Percentiles rank a stretch among this genome's conserved stretches.
Conservation (phyloP, 352 stramenopile species). For the Pythium oligandrum region DNA sequence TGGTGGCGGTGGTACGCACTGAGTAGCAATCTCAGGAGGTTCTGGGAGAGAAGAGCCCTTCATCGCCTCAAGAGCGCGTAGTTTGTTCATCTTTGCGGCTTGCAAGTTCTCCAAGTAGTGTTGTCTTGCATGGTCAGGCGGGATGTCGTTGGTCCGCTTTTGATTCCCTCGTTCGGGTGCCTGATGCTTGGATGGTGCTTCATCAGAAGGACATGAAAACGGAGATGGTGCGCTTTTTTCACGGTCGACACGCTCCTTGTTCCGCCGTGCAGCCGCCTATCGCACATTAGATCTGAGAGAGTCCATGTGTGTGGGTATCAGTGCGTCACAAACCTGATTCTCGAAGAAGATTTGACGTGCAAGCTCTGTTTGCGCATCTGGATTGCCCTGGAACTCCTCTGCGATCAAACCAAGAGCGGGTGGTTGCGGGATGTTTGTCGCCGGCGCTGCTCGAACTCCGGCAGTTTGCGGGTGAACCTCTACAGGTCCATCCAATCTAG, state of each 20-base stretch:
- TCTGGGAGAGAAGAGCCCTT: background rate
- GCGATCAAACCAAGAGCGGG: constrained; percentile 11
- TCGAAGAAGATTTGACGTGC: constrained; percentile 55
- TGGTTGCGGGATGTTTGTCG: constrained; percentile 6
- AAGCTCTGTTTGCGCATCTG: background rate
- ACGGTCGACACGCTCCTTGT: constrained; percentile 49
- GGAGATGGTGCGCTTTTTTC: constrained; percentile 22
- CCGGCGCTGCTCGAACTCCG: constrained; percentile 8
- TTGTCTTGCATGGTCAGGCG: constrained; percentile 6
- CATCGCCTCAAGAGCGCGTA: constrained; percentile 17
- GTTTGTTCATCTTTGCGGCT: constrained; percentile 23
- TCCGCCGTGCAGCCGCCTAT: constrained; percentile 44
- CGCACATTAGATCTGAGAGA: background rate
- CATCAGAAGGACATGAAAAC: background rate
- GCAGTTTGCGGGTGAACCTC: background rate
- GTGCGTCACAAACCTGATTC: constrained; percentile 37
- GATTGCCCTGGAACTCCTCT: background rate
- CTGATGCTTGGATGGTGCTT: background rate
- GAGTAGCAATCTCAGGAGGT: background rate
- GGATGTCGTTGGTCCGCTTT: background rate
- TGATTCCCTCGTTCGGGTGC: background rate
- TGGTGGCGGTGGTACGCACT: background rate
- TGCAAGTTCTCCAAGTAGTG: constrained; percentile 23
- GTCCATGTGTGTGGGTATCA: background rate
- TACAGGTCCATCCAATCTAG: background rate